Evolutionary conservation across 768 basidiomycete genomes (phyloP), one percentile per base, ranked within the genome.

Genomic region (Mycena alexandri): DNA sequence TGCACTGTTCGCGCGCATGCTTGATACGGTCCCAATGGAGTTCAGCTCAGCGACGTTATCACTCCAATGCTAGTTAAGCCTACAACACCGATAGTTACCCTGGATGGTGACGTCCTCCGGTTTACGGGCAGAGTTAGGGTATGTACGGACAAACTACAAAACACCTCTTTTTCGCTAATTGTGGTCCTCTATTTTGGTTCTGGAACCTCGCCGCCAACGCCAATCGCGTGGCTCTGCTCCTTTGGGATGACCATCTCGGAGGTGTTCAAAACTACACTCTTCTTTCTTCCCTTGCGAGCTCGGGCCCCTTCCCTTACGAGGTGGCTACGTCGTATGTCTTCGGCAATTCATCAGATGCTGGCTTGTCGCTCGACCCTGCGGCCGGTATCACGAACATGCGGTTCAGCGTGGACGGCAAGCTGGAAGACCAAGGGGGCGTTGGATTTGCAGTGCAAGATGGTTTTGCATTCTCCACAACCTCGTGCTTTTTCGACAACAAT

Each of bases 31-130:
- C 12, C 62, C 8, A 54, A 13, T 16, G 50, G 14, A 3, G 62
- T 63, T 5, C 17, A 63, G 52, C 62, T 63, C 21, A 50, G 51
- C 22, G 52, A 63, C 22, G 42, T 63, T 5, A 53, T 63, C 38
- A 52, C 43, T 3, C 62, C 62, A 12, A 16, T 61, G 19, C 47
- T 46, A 16, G 34, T 61, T 29, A 61, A 61, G 17, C 59, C 59
- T 24, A 25, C 50, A 19, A 16, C 25, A 2, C 25, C 25, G 14
- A 14, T 16, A 1, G 2, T 51, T 24, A 14, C 29, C 25, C 14
- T 51, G 5, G 50, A 51, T 29, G 29, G 25, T 17, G 50, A 33
- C 50, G 29, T 12, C 25, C 50, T 51, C 8, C 25, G 25, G 29
- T 19, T 51, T 12, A 29, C 50, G 25, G 50, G 50, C 6, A 17